Evolutionary conservation across 768 basidiomycete species (phyloP), one percentile per base, ranked within the genome.

Genomic region (Trametes villosa): DNA sequence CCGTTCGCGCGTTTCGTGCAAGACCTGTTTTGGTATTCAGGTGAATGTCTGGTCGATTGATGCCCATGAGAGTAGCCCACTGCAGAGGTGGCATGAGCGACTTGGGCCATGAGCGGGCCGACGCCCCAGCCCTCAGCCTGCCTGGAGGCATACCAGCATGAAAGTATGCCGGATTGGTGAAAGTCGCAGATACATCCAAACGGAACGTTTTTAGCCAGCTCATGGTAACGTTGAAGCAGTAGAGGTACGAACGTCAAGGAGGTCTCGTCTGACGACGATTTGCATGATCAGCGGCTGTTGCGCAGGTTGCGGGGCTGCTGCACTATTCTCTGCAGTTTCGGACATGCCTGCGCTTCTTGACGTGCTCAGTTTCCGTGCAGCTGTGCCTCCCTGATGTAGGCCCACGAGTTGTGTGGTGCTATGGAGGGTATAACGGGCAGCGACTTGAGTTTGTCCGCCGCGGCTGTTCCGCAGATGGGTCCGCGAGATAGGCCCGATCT

Each of bases 61-160:
- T 31, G 13, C 1, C 24, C 1, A 26, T 17, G 13, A 20, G 18
- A 18, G 26, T 47, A n/a, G 47, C 71, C 46, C 63, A 80, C 79
- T 26, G 79, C 79, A 0, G 77, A 71, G 26, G 79, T 78, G 6
- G 76, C 77, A 60, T 79, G 79, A 4, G 79, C 77, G 2, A 72
- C 75, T 60, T 80, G 79, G 7, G 77, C 75, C 79, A 80, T 78
- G 38, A 80, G 71, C 15, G 78, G 77, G 12, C 79, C 79, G 4
- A 76, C 68, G 1, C 79, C 79, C 76, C 79, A 80, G 7, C 74
- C 77, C 53, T 77, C 78, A 22, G 70, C 70, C 77, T 79, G 51
- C 4, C 13, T 29, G 5, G 38, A 41, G 26, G n/a, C 1, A 9
- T 24, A 26, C 11, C 9, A 24, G 45, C 17, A 13, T 9, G 46